phyloP scores from a whole-genome alignment of 345 rosid species.

The Barbarea vulgaris region DNA sequence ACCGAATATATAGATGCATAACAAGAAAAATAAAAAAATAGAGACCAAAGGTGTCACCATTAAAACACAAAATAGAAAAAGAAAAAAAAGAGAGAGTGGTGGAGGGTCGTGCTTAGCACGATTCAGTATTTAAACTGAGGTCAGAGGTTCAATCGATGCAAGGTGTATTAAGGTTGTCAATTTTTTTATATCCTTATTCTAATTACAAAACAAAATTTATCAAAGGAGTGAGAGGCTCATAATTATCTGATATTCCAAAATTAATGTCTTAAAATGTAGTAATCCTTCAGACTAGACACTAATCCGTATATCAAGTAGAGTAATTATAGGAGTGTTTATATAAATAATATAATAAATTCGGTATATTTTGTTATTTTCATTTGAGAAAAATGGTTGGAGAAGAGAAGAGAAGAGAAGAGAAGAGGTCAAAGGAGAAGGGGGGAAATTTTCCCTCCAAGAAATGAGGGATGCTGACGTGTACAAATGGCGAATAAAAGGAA shows the following conservation, averaged over 20 bases:
- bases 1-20: background rate
- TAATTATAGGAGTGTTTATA: background rate
- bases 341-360: background rate
- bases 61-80: background rate
- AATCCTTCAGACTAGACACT: background rate
- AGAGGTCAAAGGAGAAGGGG: constrained; percentile 8
- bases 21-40: background rate
- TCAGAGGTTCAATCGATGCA: constrained; percentile 12
- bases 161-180: constrained; percentile 40
- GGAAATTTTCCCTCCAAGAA: constrained; percentile 36
- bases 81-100: background rate
- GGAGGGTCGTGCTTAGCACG: constrained; percentile 33
- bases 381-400: background rate
- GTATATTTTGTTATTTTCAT: background rate
- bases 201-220: background rate
- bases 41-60: background rate
- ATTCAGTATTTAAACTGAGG: constrained; percentile 2
- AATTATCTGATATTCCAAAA: background rate
- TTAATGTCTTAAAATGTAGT: background rate
- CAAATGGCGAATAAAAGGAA: constrained; percentile 32
- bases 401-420: constrained; percentile 2
- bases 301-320: background rate
- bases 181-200: background rate
- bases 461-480: constrained; percentile 52
- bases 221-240: background rate